Conservation (phyloP, 2,329 filamentous ascomycete species). For the Colletotrichum plurivorum region DNA sequence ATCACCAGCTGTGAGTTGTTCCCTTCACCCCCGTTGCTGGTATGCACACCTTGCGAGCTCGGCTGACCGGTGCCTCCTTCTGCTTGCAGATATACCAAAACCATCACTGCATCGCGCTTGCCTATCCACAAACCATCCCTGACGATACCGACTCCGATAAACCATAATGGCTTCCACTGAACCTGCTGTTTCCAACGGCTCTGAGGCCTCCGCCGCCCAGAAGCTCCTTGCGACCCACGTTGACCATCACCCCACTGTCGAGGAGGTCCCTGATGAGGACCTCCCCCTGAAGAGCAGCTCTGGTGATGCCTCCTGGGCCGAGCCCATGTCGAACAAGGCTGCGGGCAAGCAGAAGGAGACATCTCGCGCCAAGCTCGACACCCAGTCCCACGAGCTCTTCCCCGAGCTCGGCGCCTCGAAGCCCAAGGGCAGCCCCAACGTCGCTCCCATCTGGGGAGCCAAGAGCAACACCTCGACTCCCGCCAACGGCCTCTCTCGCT, state of each 20-base stretch:
- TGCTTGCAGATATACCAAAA: constrained; percentile 39
- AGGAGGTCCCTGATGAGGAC: constrained; percentile 87
- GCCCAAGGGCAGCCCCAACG: constrained; percentile 75
- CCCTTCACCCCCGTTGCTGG: background rate
- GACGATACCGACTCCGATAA: constrained; percentile 8
- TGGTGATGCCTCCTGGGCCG: constrained; percentile 62
- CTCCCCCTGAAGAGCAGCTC: constrained; percentile 67
- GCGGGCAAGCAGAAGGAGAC: constrained; percentile 78
- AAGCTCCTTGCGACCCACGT: constrained; percentile 76
- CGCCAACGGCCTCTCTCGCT: constrained; percentile 69
- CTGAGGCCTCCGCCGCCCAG: constrained; percentile 69
- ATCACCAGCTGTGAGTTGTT: constrained; percentile 30
- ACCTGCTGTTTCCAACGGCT: constrained; percentile 51
- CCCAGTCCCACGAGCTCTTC: constrained; percentile 91
- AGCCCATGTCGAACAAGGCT: constrained; percentile 72
- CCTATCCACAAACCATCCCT: constrained; percentile 16
- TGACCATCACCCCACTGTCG: constrained; percentile 77
- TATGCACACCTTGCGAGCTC: background rate
- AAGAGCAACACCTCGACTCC: constrained; percentile 72
- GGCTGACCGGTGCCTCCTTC: constrained; percentile 11
- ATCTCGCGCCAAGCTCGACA: constrained; percentile 73
- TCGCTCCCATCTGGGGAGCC: constrained; percentile 83
- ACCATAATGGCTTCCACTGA: constrained; percentile 59
- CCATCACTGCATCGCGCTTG: constrained; percentile 6
- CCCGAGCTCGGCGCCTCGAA: constrained; percentile 84